Percentiles rank a stretch among this genome's conserved stretches.
phyloP scores from a whole-genome alignment of 1,284 basidiomycete species.

The Hemileia vastatrix region DNA sequence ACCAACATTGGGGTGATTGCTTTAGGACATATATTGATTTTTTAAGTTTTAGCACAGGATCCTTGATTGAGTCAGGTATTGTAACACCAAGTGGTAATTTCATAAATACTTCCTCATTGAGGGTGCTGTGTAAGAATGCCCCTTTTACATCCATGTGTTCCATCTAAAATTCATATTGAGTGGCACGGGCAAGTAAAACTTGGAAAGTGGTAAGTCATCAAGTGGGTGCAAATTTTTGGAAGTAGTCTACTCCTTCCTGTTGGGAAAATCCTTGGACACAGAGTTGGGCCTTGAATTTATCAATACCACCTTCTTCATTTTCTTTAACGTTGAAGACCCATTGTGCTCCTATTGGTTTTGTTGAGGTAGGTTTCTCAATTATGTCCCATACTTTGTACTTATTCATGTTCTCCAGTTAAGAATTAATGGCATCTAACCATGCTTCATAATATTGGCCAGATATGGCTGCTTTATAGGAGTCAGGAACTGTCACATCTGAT shows the following conservation, averaged over 20 bases:
- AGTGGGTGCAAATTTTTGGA: conserved; percentile 49
- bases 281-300: conserved; percentile 40
- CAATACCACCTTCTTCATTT: conserved; percentile 27
- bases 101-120: conserved; percentile 10
- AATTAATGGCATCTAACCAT: no score
- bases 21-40: no score
- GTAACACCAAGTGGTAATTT: neutral
- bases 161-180: neutral
- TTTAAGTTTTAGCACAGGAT: no score
- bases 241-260: conserved; percentile 46
- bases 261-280: conserved; percentile 33
- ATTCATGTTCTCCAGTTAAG: no score
- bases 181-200: conserved; percentile 24
- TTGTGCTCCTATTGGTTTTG: no score
- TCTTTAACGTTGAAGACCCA: no score
- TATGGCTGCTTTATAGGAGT: no score
- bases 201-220: conserved; percentile 45
- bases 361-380: no score
- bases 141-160: conserved; percentile 14
- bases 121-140: conserved; percentile 20
- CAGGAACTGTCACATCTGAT: no score
- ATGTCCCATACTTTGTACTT: no score
- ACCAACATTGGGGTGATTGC: no score
- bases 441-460: no score
- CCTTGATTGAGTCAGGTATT: neutral